These are phyloP conservation scores for Hypoxylon sp. DNA, from an alignment of 2,329 filamentous ascomycete species.

Conservation along the genomic window DNA sequence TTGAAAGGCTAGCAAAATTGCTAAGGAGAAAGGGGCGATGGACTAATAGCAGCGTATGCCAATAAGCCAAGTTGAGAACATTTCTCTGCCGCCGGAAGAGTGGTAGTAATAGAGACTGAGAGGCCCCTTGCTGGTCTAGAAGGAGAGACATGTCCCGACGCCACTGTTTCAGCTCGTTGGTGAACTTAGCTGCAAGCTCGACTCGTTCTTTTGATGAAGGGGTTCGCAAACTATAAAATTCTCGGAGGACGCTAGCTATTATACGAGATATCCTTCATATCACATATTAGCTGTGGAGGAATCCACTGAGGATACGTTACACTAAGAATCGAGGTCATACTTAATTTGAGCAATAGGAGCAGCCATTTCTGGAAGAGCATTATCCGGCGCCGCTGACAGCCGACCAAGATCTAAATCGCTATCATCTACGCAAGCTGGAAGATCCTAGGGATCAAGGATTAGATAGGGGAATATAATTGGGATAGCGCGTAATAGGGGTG, in stretches of 20 bases:
- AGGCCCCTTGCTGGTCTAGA: constrained; percentile 59
- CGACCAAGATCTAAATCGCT: constrained; percentile 57
- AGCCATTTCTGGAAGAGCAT: constrained; percentile 57
- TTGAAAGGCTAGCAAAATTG: constrained; percentile 48
- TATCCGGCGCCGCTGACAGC: constrained; percentile 7
- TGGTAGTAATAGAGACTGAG: constrained; percentile 61
- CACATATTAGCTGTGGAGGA: background rate
- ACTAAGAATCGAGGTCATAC: constrained; percentile 36
- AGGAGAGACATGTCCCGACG: constrained; percentile 61
- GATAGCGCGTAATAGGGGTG: background rate
- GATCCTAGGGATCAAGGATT: constrained; percentile 60
- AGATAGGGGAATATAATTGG: background rate
- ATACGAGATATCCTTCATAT: constrained; percentile 57
- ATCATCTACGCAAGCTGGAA: constrained; percentile 70
- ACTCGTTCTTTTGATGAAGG: constrained; percentile 51
- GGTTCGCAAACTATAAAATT: constrained; percentile 60
- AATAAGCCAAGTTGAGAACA: constrained; percentile 56
- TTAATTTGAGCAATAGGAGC: constrained; percentile 62
- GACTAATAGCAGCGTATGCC: constrained; percentile 55
- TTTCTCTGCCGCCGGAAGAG: constrained; percentile 63
- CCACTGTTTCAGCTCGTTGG: constrained; percentile 61
- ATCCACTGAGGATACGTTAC: background rate
- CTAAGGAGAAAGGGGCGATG: constrained; percentile 55
- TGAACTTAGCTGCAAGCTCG: constrained; percentile 60
- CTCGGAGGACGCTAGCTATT: constrained; percentile 60